phyloP scores from a whole-genome alignment of 2,329 filamentous ascomycete genomes.

The Nakataea oryzae region DNA sequence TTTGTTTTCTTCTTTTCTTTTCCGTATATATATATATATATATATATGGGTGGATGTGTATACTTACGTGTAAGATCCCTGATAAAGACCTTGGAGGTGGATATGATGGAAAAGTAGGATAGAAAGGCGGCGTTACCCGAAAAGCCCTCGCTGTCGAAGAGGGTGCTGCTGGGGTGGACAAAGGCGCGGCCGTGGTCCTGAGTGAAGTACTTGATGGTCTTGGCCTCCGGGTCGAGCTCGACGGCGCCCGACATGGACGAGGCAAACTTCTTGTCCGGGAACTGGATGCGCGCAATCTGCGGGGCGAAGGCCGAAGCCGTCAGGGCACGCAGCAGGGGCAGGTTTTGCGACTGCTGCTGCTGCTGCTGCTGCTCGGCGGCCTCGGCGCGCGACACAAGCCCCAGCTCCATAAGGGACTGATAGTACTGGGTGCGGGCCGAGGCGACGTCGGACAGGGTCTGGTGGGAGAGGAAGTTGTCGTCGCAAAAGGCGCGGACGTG shows the following conservation, averaged over 20 bases:
- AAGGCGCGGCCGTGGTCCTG: constrained; percentile 82
- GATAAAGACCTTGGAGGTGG: constrained; percentile 85
- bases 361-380: constrained; percentile 20
- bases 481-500: constrained; percentile 70
- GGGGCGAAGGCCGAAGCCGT: constrained; percentile 69
- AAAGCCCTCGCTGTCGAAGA: constrained; percentile 77
- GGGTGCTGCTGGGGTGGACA: constrained; percentile 77
- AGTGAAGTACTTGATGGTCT: constrained; percentile 86
- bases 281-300: constrained; percentile 83
- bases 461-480: constrained; percentile 71
- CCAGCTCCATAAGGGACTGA: constrained; percentile 73
- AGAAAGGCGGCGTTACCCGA: constrained; percentile 67
- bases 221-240: constrained; percentile 84
- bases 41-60: neutral
- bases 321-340: constrained; percentile 53
- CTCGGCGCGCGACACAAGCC: constrained; percentile 44
- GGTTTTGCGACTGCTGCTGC: constrained; percentile 10
- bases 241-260: constrained; percentile 80
- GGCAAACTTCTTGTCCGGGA: constrained; percentile 93
- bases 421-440: constrained; percentile 82
- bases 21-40: no score
- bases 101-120: constrained; percentile 85
- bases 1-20: neutral
- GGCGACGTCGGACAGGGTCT: constrained; percentile 79
- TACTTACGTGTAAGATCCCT: constrained; percentile 76